phyloP scores from a whole-genome alignment of 169 alveolate genomes.

The Cryptosporidium ubiquitum region DNA sequence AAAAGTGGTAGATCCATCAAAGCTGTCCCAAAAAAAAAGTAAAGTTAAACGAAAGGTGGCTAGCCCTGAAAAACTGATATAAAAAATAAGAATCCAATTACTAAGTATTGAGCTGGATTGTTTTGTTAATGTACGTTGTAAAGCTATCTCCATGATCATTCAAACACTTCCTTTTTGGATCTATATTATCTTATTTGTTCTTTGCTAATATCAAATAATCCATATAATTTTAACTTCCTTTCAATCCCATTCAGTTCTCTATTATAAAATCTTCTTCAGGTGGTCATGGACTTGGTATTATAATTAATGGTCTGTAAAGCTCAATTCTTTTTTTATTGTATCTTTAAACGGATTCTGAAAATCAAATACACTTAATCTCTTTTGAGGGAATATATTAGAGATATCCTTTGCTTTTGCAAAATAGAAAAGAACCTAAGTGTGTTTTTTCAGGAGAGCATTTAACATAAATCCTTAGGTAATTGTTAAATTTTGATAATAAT shows the following conservation, averaged over 20 bases:
- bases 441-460: constrained; percentile 73
- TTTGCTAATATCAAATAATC: too few relatives aligned
- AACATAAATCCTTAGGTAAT: constrained; percentile 5
- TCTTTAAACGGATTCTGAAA: background rate
- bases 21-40: background rate
- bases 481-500: background rate
- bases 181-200: background rate
- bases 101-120: background rate
- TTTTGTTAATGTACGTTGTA: background rate
- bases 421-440: constrained; percentile 48
- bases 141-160: too few relatives aligned
- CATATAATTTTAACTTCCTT: too few relatives aligned
- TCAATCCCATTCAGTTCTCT: background rate
- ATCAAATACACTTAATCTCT: background rate
- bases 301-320: background rate
- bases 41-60: background rate
- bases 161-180: background rate
- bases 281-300: background rate
- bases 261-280: background rate
- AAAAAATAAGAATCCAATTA: background rate
- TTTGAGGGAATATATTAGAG: constrained; percentile 43
- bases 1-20: background rate
- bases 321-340: background rate
- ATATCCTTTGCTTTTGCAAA: constrained; percentile 64
- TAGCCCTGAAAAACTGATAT: background rate